phyloP scores from a whole-genome alignment of 2,329 filamentous ascomycete genomes.

The Cephalotrichum gorgonifer region DNA sequence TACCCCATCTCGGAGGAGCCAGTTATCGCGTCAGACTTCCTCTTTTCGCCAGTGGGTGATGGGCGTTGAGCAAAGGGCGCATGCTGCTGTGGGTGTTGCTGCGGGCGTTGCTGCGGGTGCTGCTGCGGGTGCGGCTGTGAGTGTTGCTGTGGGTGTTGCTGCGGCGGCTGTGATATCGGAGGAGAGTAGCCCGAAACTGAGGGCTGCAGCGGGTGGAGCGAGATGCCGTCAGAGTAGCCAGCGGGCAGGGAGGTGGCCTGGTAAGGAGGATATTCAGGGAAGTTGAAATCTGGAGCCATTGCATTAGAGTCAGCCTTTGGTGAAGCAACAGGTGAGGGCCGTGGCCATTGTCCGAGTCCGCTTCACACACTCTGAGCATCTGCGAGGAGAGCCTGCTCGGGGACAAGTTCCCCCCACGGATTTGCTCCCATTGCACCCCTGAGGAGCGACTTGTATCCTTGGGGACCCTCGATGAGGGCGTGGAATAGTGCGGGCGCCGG shows the following conservation, averaged over 20 bases:
- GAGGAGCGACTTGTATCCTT: not conserved
- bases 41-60: slow-evolving; percentile 28
- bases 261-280: slow-evolving; percentile 34
- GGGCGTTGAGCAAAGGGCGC: slow-evolving; percentile 18
- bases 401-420: not conserved
- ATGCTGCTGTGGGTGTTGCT: slow-evolving; percentile 13
- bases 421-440: not conserved
- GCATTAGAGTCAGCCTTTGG: slow-evolving; percentile 17
- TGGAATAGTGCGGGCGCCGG: slow-evolving; percentile 14
- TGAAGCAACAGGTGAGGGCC: not conserved
- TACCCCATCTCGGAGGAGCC: slow-evolving; percentile 36
- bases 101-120: slow-evolving; percentile 17
- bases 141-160: slow-evolving; percentile 13
- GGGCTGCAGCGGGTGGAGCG: slow-evolving; percentile 44
- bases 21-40: slow-evolving; percentile 29
- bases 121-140: slow-evolving; percentile 21
- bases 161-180: slow-evolving; percentile 10
- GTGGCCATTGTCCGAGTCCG: not conserved
- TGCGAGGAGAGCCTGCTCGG: not conserved
- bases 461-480: not conserved
- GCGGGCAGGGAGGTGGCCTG: slow-evolving; percentile 3
- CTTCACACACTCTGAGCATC: not conserved
- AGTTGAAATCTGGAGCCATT: slow-evolving; percentile 49
- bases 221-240: slow-evolving; percentile 34
- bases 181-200: slow-evolving; percentile 34